Conservation (phyloP, 805 yeast genomes). For the Candida hispaniensis region DNA sequence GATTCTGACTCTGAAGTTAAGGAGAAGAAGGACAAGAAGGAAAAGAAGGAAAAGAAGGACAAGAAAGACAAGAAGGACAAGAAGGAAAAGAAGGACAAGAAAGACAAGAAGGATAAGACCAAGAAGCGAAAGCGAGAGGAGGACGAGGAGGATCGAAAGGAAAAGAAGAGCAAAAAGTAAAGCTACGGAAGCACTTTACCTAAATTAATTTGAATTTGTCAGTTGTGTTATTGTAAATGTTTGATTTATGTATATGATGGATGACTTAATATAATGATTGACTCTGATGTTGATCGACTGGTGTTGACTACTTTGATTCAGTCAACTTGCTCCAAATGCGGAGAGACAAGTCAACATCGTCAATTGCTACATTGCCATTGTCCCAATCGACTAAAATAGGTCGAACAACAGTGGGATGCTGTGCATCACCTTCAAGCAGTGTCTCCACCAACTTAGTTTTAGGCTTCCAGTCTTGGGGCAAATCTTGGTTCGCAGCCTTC, state of each 20-base stretch:
- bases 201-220: too few species aligned
- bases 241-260: background rate
- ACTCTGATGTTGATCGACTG: too few species aligned
- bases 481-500: slow-evolving; percentile 2
- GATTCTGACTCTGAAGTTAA: slow-evolving; percentile 21
- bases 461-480: slow-evolving; percentile 15
- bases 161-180: slow-evolving; percentile 24
- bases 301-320: too few species aligned
- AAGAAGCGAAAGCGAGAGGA: slow-evolving; percentile 27
- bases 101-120: slow-evolving; percentile 24
- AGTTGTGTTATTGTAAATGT: slow-evolving; percentile 14
- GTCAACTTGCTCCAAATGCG: too few species aligned
- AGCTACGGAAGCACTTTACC: background rate
- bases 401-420: slow-evolving; percentile 23
- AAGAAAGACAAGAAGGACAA: slow-evolving; percentile 28
- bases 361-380: slow-evolving; percentile 42
- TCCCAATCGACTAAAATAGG: slow-evolving; percentile 59
- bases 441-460: slow-evolving; percentile 10
- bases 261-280: too few species aligned
- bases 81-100: slow-evolving; percentile 24
- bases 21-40: slow-evolving; percentile 35
- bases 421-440: slow-evolving; percentile 7
- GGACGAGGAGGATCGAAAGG: slow-evolving; percentile 21
- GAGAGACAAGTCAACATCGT: slow-evolving; percentile 33
- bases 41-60: slow-evolving; percentile 49